Evolutionary conservation across 192 early-diverging fungal species (phyloP).

Genomic region (Phlyctochytrium bullatum): DNA sequence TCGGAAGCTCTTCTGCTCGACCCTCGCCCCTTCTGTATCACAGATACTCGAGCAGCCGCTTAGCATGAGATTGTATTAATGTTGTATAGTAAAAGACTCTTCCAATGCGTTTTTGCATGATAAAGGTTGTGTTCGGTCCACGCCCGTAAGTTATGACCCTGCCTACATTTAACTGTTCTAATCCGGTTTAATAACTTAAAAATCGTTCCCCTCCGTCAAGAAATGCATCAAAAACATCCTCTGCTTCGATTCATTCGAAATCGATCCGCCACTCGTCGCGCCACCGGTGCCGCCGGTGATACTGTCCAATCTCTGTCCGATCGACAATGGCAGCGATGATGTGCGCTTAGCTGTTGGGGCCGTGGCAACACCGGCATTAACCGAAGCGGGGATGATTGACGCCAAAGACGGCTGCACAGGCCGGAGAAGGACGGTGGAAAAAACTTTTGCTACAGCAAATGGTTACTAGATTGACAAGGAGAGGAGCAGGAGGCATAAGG

Average conservation of each 20-base stretch:
- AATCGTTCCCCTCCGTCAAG: background rate
- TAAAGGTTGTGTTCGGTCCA: no score
- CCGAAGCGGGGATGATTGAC: background rate
- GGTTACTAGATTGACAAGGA: background rate
- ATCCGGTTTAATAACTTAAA: no score
- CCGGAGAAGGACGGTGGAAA: background rate
- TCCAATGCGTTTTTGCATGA: no score
- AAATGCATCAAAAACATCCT: slow-evolving; percentile 35
- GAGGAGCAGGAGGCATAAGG: background rate
- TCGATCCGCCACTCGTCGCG: background rate
- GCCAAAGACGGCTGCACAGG: background rate
- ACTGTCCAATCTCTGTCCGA: background rate
- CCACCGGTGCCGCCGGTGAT: background rate
- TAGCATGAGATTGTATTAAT: no score
- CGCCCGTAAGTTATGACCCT: no score
- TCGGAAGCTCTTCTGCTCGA: no score
- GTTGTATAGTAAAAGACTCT: no score
- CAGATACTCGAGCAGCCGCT: no score
- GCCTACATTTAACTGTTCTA: no score
- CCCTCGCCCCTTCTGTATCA: no score
- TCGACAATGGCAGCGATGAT: background rate
- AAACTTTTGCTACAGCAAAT: slow-evolving; percentile 1
- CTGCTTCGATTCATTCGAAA: slow-evolving; percentile 7
- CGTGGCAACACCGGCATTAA: background rate
- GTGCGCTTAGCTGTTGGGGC: background rate